Percentiles rank a stretch among this genome's conserved stretches.
phyloP scores from a whole-genome alignment of 352 stramenopile species.

The Globisporangium ultimum region DNA sequence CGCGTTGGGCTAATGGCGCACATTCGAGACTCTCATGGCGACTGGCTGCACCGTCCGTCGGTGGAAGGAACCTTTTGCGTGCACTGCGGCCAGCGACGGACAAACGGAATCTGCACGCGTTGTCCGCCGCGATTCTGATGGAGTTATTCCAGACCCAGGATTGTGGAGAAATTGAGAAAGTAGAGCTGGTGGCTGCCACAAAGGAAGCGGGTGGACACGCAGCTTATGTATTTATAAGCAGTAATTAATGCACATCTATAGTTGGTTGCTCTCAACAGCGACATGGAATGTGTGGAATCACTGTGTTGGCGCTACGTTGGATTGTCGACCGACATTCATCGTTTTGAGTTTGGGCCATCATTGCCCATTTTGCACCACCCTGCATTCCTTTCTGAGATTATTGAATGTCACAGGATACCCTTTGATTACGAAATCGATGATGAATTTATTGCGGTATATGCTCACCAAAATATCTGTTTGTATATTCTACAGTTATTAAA shows the following conservation, averaged over 20 bases:
- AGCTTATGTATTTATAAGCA: conserved; percentile 4
- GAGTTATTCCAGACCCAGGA: not conserved
- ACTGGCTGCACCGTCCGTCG: conserved; percentile 48
- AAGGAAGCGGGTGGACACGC: not conserved
- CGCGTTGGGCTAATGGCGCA: conserved; percentile 39
- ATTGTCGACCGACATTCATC: too few relatives aligned
- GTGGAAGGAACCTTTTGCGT: conserved; percentile 50
- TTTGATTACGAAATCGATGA: too few relatives aligned
- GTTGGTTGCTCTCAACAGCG: not conserved
- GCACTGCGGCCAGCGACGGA: conserved; percentile 37
- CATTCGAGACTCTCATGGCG: conserved; percentile 50
- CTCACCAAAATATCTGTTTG: too few relatives aligned
- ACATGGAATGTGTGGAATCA: too few relatives aligned
- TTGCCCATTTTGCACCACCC: too few relatives aligned
- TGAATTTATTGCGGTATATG: too few relatives aligned
- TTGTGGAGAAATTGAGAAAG: not conserved
- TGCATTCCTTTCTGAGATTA: too few relatives aligned
- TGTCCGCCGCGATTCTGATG: conserved; percentile 19
- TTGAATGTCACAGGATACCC: too few relatives aligned
- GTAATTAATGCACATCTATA: not conserved
- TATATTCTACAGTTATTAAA: too few relatives aligned
- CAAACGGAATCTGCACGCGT: conserved; percentile 36
- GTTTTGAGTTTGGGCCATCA: too few relatives aligned
- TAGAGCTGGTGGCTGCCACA: too few relatives aligned
- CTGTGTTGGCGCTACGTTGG: too few relatives aligned